Evolutionary conservation across 441 rosid species (phyloP), one percentile per base, ranked within the genome.

Genomic region (Daphne laureola): DNA sequence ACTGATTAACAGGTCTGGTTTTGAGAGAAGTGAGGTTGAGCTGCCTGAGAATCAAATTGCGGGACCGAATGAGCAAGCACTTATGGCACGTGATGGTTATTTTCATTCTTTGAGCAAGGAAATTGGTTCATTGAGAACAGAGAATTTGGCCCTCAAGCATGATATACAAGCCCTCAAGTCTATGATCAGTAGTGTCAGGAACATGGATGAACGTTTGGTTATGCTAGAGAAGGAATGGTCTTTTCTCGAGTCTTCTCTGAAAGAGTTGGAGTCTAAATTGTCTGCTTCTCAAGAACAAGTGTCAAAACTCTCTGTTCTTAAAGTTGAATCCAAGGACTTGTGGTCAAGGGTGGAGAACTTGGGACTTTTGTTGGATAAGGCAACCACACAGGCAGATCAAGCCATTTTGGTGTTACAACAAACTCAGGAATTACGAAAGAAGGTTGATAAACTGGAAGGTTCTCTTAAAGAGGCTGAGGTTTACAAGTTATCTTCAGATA

Each of bases 381-480:
- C 95, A n/a, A 79, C 93, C 16, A 73, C 73, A 66, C 93, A 85
- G 72, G 99, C 86, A 43, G 95, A 89, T 74, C 96, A 89, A 69
- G 84, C 97, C 41, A 69, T 82, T 69, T 51, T 73, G 47, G 90
- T 77, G 66, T 69, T 83, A 49, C 90, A 93, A 71, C 81, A 90
- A 85, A 93, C 85, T 66, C 87, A 80, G 67, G 99, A 85, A 48
- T 84, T 93, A 53, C 67, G 70, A 52, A 77, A 65, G 66, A 90
- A 85, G 79, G 96, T 90, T 45, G 93, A 90, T 57, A 80, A 74
- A 58, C 73, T 93, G 73, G 99, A 90, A 76, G 81, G 78, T 54
- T 74, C 87, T 8, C 74, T 87, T 69, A 83, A 85, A 67, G 96
- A 85, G 62, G 97, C 89, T 57, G 78, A 61, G 59, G 67, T 66